Percentiles rank a stretch among this genome's conserved stretches.
Conservation (phyloP, 2,329 filamentous ascomycete species). For the Penicillium sp. region DNA sequence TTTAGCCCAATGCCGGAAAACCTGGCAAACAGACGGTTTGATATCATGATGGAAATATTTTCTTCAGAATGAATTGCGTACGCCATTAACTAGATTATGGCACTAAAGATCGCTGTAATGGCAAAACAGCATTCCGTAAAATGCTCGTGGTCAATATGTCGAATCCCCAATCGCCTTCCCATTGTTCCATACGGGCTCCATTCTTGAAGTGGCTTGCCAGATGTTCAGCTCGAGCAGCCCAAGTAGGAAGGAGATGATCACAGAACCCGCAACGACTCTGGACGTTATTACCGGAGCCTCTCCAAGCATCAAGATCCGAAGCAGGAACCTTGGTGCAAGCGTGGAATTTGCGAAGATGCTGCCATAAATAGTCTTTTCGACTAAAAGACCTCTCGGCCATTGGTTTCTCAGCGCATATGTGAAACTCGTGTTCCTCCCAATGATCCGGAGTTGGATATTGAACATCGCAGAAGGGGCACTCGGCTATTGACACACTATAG, state of each 20-base stretch:
- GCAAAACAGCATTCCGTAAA: conserved; percentile 41
- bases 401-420: conserved; percentile 57
- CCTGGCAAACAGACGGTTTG: too few species aligned
- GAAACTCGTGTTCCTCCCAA: conserved; percentile 57
- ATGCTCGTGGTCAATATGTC: conserved; percentile 35
- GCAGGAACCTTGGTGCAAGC: conserved; percentile 54
- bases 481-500: background rate
- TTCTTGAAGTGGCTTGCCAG: conserved; percentile 60
- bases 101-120: conserved; percentile 23
- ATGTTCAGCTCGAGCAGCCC: conserved; percentile 58
- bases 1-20: too few species aligned
- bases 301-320: conserved; percentile 60
- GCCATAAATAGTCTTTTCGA: conserved; percentile 61
- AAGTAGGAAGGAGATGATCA: conserved; percentile 50
- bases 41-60: too few species aligned
- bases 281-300: conserved; percentile 55
- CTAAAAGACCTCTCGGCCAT: conserved; percentile 58
- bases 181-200: conserved; percentile 57
- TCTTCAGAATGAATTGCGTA: too few species aligned
- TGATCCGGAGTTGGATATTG: conserved; percentile 51
- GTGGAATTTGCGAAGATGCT: conserved; percentile 61
- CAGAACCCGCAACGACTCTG: conserved; percentile 61
- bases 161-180: conserved; percentile 60
- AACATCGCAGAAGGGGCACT: conserved; percentile 56
- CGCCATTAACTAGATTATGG: background rate